Evolutionary conservation across 768 basidiomycete species (phyloP).

Genomic region (Xerocomellus amylosporus): DNA sequence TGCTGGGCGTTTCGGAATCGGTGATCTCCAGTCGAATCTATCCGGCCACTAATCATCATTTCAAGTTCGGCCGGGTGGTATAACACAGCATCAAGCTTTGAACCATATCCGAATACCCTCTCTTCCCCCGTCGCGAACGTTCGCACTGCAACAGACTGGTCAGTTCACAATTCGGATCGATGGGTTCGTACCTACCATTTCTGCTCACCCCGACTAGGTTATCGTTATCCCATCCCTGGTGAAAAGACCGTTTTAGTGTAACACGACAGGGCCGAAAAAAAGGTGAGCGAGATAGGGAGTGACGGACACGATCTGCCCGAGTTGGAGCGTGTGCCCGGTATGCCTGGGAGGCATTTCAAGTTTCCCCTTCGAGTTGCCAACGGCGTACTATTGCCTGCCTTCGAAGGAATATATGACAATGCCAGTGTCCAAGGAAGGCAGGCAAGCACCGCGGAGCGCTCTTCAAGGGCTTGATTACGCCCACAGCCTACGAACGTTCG

Average conservation of each 20-base stretch:
- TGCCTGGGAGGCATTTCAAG: no score
- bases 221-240: slow-evolving; percentile 5
- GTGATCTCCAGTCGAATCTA: background rate
- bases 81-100: background rate
- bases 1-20: background rate
- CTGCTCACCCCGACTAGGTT: background rate
- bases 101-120: background rate
- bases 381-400: no score
- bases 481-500: background rate
- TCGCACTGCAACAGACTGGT: background rate
- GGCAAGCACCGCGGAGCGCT: background rate
- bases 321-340: background rate
- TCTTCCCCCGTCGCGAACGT: background rate
- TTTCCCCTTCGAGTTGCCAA: no score
- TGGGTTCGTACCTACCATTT: no score
- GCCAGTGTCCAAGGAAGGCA: background rate
- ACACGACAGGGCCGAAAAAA: background rate
- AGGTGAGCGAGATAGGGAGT: background rate
- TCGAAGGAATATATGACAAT: background rate
- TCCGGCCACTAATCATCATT: background rate
- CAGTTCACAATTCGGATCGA: background rate
- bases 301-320: background rate
- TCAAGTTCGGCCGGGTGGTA: background rate
- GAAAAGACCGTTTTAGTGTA: background rate
- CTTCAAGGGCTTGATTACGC: background rate